Conservation (phyloP, 495 filamentous ascomycete species). For the Margaritispora aquatica region DNA sequence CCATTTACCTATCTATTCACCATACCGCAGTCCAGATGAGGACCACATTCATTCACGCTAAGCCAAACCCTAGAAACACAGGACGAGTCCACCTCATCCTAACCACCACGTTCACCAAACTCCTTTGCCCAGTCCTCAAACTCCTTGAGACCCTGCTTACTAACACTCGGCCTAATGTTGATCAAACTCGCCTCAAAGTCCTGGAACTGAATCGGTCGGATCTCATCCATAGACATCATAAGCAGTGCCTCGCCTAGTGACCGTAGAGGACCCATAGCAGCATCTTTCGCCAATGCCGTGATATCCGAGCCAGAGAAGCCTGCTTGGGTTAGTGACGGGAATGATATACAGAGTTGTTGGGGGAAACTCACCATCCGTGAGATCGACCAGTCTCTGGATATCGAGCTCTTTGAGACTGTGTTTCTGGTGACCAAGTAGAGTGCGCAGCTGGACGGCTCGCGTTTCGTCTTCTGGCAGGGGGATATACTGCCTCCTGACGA, state of each 20-base stretch:
- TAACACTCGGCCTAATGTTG: conserved; percentile 89
- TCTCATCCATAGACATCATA: conserved; percentile 87
- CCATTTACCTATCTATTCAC: too few species aligned
- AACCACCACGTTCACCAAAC: conserved; percentile 89
- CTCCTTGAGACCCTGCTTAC: conserved; percentile 69
- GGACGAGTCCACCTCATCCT: too few species aligned
- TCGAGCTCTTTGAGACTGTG: conserved; percentile 71
- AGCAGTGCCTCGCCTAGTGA: conserved; percentile 87
- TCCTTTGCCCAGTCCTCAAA: conserved; percentile 94
- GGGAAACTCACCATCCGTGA: conserved; percentile 84
- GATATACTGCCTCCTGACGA: conserved; percentile 94
- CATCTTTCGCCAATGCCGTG: conserved; percentile 94
- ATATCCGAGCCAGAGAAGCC: conserved; percentile 97
- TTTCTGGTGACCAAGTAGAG: conserved; percentile 78
- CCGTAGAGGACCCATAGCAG: conserved; percentile 93
- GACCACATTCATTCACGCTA: too few species aligned
- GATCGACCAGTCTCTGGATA: conserved; percentile 65
- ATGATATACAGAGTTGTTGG: conserved; percentile 3
- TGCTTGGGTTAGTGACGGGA: conserved; percentile 29
- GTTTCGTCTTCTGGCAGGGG: conserved; percentile 83
- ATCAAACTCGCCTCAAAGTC: conserved; percentile 84
- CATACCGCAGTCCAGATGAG: too few species aligned
- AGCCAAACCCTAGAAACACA: too few species aligned
- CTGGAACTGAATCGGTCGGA: conserved; percentile 72
- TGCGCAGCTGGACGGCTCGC: conserved; percentile 68